Evolutionary conservation across 257 asterid genomes (phyloP).

Genomic region (Rauvolfia tetraphylla): DNA sequence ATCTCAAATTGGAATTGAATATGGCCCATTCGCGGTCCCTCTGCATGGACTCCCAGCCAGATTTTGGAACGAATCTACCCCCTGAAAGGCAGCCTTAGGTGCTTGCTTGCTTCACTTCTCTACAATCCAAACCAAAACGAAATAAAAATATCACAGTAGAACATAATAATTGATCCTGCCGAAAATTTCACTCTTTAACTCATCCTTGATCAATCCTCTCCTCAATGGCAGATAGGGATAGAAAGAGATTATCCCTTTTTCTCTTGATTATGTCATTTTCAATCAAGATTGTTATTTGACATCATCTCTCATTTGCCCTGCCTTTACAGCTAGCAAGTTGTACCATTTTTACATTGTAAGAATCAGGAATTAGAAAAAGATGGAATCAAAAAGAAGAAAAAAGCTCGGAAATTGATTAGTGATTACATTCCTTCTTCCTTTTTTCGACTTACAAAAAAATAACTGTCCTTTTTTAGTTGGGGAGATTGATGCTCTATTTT

Average conservation of each 20-base stretch:
- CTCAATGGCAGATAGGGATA: constrained; percentile 1
- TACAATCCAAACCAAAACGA: neutral
- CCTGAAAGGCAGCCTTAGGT: constrained; percentile 13
- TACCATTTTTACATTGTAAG: constrained; percentile 19
- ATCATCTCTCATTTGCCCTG: constrained; percentile 14
- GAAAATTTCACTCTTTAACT: neutral
- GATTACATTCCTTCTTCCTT: constrained; percentile 6
- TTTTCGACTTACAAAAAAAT: too few relatives aligned
- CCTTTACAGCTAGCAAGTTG: constrained; percentile 35
- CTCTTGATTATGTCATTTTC: constrained; percentile 15
- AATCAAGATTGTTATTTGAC: constrained; percentile 14
- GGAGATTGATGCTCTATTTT: neutral
- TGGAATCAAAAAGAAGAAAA: neutral
- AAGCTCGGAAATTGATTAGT: constrained; percentile 18
- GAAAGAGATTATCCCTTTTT: neutral
- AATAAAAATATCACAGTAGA: neutral
- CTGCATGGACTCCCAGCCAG: constrained; percentile 72
- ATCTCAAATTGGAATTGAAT: constrained; percentile 51
- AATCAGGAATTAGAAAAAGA: constrained; percentile 16
- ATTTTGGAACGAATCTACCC: constrained; percentile 46
- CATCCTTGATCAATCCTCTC: neutral
- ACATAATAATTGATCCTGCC: neutral
- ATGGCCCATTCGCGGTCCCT: constrained; percentile 84
- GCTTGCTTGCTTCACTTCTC: neutral
- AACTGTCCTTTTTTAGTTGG: too few relatives aligned